These are phyloP conservation scores for Coccomyxa subellipsoidea DNA, from an alignment of 163 green algal genomes.

Conservation along the genomic window DNA sequence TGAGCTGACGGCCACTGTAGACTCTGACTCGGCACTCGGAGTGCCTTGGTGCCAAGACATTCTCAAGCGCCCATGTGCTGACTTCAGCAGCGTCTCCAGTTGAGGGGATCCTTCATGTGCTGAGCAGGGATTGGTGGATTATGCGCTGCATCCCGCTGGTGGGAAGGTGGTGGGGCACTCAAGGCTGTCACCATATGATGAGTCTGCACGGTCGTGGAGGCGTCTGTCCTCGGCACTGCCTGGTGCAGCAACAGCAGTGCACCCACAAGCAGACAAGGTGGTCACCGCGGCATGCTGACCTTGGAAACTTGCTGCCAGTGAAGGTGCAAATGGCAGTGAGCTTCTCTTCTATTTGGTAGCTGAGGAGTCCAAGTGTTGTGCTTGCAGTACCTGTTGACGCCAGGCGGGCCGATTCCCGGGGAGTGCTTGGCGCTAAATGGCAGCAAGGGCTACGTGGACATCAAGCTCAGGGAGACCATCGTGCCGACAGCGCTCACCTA, in stretches of 20 bases:
- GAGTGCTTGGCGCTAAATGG: constrained; percentile 46
- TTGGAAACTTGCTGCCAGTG: neutral
- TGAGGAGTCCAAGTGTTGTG: neutral
- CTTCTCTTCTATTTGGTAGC: too few species aligned
- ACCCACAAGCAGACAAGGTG: constrained; percentile 11
- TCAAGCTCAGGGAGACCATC: constrained; percentile 32
- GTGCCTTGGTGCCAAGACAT: too few species aligned
- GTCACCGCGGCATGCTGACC: neutral
- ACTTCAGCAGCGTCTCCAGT: too few species aligned
- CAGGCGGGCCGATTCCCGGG: constrained; percentile 13
- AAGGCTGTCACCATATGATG: neutral
- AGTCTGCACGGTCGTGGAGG: neutral
- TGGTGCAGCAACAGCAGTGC: neutral
- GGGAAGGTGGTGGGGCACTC: constrained; percentile 31
- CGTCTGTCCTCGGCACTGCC: neutral
- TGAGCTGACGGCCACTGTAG: neutral
- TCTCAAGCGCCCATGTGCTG: too few species aligned
- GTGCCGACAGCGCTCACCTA: constrained; percentile 35
- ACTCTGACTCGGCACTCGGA: too few species aligned
- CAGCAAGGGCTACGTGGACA: constrained; percentile 36
- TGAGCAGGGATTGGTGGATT: constrained; percentile 27
- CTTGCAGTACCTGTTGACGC: constrained; percentile 31
- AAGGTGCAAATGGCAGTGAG: neutral
- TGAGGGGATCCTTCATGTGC: too few species aligned
- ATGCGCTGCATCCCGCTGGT: constrained; percentile 13